Conservation (phyloP, 345 rosid genomes). For the Litchi chinensis region DNA sequence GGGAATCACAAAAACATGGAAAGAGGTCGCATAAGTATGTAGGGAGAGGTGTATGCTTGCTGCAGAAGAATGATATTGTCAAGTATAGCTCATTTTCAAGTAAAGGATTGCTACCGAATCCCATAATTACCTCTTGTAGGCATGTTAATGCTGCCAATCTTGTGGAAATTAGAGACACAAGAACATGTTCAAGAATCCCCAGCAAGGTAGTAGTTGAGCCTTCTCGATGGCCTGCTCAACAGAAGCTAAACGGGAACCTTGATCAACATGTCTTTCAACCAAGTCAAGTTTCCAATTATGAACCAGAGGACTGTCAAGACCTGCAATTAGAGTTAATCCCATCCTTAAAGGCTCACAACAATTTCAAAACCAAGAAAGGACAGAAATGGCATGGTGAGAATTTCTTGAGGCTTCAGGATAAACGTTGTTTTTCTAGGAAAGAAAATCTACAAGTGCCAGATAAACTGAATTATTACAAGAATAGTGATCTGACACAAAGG, state of each 20-base stretch:
- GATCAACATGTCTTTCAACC: not conserved
- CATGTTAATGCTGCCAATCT: not conserved
- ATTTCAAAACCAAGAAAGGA: slow-evolving; percentile 7
- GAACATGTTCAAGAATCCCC: not conserved
- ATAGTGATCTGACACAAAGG: not conserved
- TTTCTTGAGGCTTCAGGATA: not conserved
- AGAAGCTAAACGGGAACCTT: not conserved
- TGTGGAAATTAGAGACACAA: not conserved
- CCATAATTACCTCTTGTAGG: slow-evolving; percentile 9
- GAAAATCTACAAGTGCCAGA: slow-evolving; percentile 1
- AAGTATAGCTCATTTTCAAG: slow-evolving; percentile 3
- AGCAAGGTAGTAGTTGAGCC: not conserved
- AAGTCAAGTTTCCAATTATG: not conserved
- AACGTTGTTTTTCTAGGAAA: not conserved
- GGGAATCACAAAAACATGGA: slow-evolving; percentile 3
- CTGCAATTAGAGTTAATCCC: not conserved
- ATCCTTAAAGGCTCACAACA: not conserved
- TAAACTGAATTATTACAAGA: slow-evolving; percentile 2
- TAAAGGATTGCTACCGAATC: slow-evolving; percentile 8
- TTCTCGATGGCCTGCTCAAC: not conserved
- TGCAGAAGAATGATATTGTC: slow-evolving; percentile 10
- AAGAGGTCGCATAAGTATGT: slow-evolving; percentile 3
- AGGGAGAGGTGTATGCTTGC: not conserved
- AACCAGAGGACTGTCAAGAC: not conserved
- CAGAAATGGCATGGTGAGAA: not conserved